Conservation (phyloP, 2,329 filamentous ascomycete genomes). For the Diplodia intermedia region DNA sequence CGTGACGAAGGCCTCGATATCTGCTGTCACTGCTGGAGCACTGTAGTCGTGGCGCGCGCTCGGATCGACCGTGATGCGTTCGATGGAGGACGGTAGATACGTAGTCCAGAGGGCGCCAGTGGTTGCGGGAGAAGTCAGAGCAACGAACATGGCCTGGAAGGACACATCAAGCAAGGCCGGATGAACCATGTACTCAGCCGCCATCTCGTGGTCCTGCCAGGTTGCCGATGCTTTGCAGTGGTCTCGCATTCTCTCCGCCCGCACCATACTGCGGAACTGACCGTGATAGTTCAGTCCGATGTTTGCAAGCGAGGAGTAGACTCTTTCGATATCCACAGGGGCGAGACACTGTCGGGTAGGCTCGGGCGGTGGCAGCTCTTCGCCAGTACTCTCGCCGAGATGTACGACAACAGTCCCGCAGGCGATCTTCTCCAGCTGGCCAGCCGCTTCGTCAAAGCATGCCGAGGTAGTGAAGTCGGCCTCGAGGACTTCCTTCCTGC, state of each 20-base stretch:
- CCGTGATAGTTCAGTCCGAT: constrained; percentile 39
- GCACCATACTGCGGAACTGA: constrained; percentile 7
- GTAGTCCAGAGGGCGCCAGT: constrained; percentile 40
- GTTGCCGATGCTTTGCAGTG: constrained; percentile 24
- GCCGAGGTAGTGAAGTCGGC: constrained; percentile 2
- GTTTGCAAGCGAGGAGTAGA: constrained; percentile 36
- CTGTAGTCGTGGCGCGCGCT: background rate
- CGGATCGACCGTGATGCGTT: constrained; percentile 38
- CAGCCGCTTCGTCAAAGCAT: background rate
- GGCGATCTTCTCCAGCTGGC: background rate
- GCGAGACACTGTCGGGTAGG: background rate
- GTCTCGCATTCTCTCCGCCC: constrained; percentile 33
- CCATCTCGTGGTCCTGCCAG: background rate
- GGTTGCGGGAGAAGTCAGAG: constrained; percentile 40
- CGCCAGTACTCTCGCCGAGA: constrained; percentile 17
- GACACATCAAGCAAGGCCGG: constrained; percentile 43
- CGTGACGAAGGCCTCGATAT: constrained; percentile 9
- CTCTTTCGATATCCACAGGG: constrained; percentile 26
- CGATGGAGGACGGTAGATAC: constrained; percentile 38
- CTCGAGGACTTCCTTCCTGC: background rate
- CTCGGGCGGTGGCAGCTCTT: background rate
- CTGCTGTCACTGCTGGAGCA: background rate
- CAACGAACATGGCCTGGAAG: constrained; percentile 43
- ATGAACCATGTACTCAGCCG: constrained; percentile 34
- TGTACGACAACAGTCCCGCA: constrained; percentile 26